These are phyloP conservation scores for Phaeosphaeriaceae sp. DNA, from an alignment of 2,329 filamentous ascomycete genomes.

Conservation along the genomic window DNA sequence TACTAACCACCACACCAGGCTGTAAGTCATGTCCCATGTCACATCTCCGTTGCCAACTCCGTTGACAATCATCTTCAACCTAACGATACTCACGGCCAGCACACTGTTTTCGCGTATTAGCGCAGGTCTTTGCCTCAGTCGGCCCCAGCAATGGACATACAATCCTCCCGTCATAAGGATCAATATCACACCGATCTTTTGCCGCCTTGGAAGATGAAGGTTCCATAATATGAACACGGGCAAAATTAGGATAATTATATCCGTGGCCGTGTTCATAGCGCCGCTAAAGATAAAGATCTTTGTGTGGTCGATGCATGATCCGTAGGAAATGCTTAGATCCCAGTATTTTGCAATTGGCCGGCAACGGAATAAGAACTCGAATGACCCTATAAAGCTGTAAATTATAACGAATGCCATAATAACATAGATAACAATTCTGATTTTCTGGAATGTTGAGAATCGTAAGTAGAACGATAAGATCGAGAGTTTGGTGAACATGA, in stretches of 20 bases:
- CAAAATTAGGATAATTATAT: constrained; percentile 2
- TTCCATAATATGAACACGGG: constrained; percentile 3
- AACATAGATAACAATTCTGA: constrained; percentile 2
- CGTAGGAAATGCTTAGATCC: constrained; percentile 5
- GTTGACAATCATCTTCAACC: constrained; percentile 2
- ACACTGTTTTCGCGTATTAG: constrained; percentile 1
- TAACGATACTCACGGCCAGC: constrained; percentile 1
- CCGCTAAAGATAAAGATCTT: constrained; percentile 4
- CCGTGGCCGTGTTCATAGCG: constrained; percentile 3
- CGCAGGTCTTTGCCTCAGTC: neutral
- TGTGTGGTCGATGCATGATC: constrained; percentile 2
- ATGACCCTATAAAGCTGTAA: constrained; percentile 8
- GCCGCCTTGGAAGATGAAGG: constrained; percentile 1
- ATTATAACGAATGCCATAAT: constrained; percentile 2
- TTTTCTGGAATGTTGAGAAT: constrained; percentile 1
- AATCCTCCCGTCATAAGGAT: constrained; percentile 5
- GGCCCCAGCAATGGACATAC: neutral
- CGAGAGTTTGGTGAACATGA: constrained; percentile 9
- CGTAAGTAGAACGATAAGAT: constrained; percentile 7
- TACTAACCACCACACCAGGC: constrained; percentile 4
- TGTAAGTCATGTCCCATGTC: constrained; percentile 1
- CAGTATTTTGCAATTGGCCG: constrained; percentile 4
- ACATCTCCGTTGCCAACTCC: neutral
- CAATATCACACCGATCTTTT: constrained; percentile 5
- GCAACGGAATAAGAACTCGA: constrained; percentile 5